Percentiles rank a stretch among this genome's conserved stretches.
phyloP scores from a whole-genome alignment of 176 grass and related monocot species.

The sorghum (Sorghum bicolor) region Sorghum_bicolor_NCBIv3 NC_012873.2:60671001-60671500 shows the following conservation, averaged over 20 bases:
- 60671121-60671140: constrained; percentile 69
- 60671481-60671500: constrained; percentile 95
- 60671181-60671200: constrained; percentile 53
- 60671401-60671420: constrained; percentile 89
- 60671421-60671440: constrained; percentile 84
- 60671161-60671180: constrained; percentile 98
- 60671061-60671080: background rate
- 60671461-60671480: constrained; percentile 95
- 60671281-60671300: constrained; percentile 70
- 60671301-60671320: constrained; percentile 65
- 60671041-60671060: background rate
- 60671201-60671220: background rate
- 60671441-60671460: constrained; percentile 84
- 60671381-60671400: constrained; percentile 95
- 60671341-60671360: constrained; percentile 73
- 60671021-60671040: background rate
- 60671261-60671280: constrained; percentile 26
- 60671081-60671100: background rate
- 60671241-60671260: background rate
- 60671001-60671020: background rate
- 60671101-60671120: constrained; percentile 41
- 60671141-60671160: constrained; percentile 96
- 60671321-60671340: constrained; percentile 83
- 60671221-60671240: background rate
- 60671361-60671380: constrained; percentile 86